These are phyloP conservation scores for Macrolepiota dolichaula DNA, from an alignment of 768 basidiomycete species.

Conservation along the genomic window DNA sequence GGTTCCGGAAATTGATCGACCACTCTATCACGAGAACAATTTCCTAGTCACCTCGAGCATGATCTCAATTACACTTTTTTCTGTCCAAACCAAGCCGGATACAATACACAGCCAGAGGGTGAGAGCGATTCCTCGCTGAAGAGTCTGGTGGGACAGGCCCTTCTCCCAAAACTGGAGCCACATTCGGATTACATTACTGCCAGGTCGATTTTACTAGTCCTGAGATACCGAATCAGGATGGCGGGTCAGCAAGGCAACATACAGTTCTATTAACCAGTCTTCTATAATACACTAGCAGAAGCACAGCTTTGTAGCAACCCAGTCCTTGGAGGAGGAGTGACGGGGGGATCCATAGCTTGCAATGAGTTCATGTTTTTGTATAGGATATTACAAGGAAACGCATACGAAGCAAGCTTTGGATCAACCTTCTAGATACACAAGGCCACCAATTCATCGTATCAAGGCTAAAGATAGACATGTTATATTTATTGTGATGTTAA, in stretches of 20 bases:
- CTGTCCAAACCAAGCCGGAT: conserved; percentile 16
- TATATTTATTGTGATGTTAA: no score
- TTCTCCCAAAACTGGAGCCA: conserved; percentile 18
- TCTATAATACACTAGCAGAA: no score
- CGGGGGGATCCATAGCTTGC: no score
- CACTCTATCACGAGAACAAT: conserved; percentile 18
- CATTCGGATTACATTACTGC: conserved; percentile 9
- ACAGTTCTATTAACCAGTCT: no score
- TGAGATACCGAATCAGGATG: conserved; percentile 26
- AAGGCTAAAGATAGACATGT: no score
- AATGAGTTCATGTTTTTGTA: no score
- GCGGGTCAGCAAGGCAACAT: conserved; percentile 28
- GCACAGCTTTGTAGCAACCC: no score
- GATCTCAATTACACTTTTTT: background rate
- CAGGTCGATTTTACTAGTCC: conserved; percentile 15
- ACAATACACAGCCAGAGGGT: conserved; percentile 18
- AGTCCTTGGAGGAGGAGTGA: no score
- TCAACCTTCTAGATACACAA: no score
- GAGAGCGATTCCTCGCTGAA: conserved; percentile 21
- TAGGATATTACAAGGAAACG: no score
- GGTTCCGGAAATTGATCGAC: background rate
- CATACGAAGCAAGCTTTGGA: no score
- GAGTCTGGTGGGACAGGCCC: conserved; percentile 23
- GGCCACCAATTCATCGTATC: no score
- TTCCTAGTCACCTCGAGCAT: conserved; percentile 17